These are phyloP conservation scores for Epichloe typhina DNA, from an alignment of 2,329 filamentous ascomycete species.

Conservation along the genomic window DNA sequence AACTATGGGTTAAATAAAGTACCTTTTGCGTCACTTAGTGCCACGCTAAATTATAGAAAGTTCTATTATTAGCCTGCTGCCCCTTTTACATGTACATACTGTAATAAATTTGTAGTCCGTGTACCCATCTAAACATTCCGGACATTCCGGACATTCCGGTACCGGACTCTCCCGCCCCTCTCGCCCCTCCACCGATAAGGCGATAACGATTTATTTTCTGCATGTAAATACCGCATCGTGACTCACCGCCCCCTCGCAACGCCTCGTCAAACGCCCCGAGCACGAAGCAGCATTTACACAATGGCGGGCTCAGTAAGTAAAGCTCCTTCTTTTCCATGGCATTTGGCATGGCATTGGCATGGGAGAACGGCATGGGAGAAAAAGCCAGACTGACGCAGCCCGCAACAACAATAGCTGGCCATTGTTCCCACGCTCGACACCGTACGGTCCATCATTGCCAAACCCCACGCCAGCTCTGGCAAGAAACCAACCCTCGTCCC, in stretches of 20 bases:
- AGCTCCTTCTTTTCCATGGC: too few species aligned
- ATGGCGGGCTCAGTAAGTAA: conserved; percentile 19
- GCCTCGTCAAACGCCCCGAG: not conserved
- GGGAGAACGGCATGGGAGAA: too few species aligned
- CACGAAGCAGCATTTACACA: conserved; percentile 2
- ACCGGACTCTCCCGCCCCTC: not conserved
- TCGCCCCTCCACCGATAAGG: not conserved
- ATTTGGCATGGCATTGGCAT: too few species aligned
- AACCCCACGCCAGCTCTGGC: conserved; percentile 15
- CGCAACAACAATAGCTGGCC: conserved; percentile 18
- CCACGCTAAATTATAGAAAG: too few species aligned
- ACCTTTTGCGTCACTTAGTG: too few species aligned
- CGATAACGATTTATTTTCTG: not conserved
- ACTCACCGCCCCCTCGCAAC: not conserved
- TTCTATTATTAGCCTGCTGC: too few species aligned
- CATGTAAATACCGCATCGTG: too few species aligned
- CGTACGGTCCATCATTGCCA: conserved; percentile 29
- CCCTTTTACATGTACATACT: too few species aligned
- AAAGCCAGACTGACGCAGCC: conserved; percentile 1
- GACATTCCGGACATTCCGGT: too few species aligned
- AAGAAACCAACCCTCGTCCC: conserved; percentile 59
- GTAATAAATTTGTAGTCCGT: too few species aligned
- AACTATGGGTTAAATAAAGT: too few species aligned
- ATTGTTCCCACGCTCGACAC: conserved; percentile 34
- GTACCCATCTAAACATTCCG: too few species aligned